Evolutionary conservation across 148 eudicot genomes (phyloP).

Genomic region (Heliamphora exappendiculata): DNA sequence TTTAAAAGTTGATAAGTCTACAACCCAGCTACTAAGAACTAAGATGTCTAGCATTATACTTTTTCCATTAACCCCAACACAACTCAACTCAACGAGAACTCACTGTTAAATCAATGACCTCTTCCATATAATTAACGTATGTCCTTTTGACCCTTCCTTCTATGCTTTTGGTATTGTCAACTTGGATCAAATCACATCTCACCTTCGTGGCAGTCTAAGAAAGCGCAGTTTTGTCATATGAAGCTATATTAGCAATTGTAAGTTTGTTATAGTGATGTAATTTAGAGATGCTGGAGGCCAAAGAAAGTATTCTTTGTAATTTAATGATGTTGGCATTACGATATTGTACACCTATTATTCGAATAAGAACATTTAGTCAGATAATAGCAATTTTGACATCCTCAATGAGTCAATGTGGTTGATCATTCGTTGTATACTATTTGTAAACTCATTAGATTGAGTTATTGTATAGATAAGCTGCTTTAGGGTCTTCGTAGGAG

Average conservation of each 20-base stretch:
- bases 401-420: background rate
- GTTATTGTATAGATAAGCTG: background rate
- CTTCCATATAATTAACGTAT: background rate
- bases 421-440: background rate
- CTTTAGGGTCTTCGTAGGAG: background rate
- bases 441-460: background rate
- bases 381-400: background rate
- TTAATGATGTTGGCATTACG: background rate
- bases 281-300: background rate
- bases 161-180: background rate
- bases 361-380: background rate
- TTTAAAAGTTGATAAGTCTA: background rate
- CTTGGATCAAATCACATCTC: background rate
- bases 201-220: background rate
- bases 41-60: background rate
- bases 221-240: background rate
- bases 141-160: background rate
- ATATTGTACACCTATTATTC: background rate
- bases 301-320: background rate
- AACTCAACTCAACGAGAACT: background rate
- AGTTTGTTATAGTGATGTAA: background rate
- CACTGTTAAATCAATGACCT: background rate
- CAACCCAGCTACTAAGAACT: background rate
- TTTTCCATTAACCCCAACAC: background rate
- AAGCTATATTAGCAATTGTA: background rate